Base-by-base conservation (phyloP, 169 alveolate species). In the Babesia bigemina region DNA sequence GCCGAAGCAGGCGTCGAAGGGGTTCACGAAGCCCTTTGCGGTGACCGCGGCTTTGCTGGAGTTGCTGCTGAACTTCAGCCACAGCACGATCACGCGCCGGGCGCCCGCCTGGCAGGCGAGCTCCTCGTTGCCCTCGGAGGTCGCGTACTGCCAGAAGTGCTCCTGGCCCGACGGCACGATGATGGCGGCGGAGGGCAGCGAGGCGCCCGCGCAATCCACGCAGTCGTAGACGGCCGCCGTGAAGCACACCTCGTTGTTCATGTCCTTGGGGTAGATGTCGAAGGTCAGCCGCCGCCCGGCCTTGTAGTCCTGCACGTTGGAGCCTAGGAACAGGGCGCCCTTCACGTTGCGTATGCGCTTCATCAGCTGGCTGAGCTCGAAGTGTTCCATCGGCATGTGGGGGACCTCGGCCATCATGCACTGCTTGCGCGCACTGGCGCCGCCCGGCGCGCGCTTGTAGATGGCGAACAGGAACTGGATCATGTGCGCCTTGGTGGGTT, bases 151-250 rank as follows among this genome's bases (percentile, higher is more conserved):
- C 86, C 86, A 76, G 39, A 28, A 56, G 63, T 76, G 86, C 73
- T 76, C 86, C 49, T 76, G 86, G 4, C 71, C 86, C 22, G 79
- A 36, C 10, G 86, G 86, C 42, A 76, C 78, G 14, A 76, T 76
- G 53, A 76, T 49, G 17, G 77, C 73, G 12, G 79, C 77, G 21
- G 73, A 66, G 9, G 62, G 36, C 26, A 63, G 26, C 4, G 21
- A 62, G 2, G 59, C 84, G n/a, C 28, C 24, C 36, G 33, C 57
- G 22, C 29, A 10, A 4, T 10, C 42, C 0, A 66, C 48, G 52
- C 62, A 28, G 65, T 76, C 86, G 73, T 76, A 76, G 21, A 76
- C 73, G 39, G 74, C 78, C 6, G 74, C 86, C 11, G 86, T 66
- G 73, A 76, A 76, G 22, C 86, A 76, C 24, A 67, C 76, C 49